A percentile compares a stretch with the other conserved stretches of the same genome.
Evolutionary conservation across 2,329 filamentous ascomycete species (phyloP).

Genomic region (Blastomyces silverae): DNA sequence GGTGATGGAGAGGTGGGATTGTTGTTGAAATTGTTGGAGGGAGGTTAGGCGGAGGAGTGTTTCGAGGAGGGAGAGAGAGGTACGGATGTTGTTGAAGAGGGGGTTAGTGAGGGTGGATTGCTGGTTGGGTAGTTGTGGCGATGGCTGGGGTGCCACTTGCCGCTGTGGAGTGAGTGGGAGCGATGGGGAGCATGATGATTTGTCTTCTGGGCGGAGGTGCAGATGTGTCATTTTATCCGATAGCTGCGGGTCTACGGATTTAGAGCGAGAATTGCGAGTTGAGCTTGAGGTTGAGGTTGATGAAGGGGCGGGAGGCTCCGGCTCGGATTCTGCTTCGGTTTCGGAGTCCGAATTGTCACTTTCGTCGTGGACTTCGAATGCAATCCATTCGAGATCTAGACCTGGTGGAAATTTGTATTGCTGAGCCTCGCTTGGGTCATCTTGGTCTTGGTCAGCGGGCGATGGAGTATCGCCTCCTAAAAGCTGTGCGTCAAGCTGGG

Average conservation of each 20-base stretch:
- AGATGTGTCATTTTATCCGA: constrained; percentile 44
- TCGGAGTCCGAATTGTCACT: constrained; percentile 53
- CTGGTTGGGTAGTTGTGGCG: constrained; percentile 23
- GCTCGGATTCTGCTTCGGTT: constrained; percentile 34
- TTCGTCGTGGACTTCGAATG: constrained; percentile 74
- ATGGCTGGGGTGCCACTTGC: constrained; percentile 43
- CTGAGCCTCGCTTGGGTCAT: constrained; percentile 27
- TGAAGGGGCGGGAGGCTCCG: constrained; percentile 22
- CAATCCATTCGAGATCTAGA: constrained; percentile 84
- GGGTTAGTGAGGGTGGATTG: constrained; percentile 40
- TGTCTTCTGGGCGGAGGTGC: constrained; percentile 31
- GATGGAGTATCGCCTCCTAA: constrained; percentile 22
- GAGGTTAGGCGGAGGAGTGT: constrained; percentile 80
- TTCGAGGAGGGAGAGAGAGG: constrained; percentile 73
- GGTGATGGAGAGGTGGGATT: constrained; percentile 78
- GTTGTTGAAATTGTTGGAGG: constrained; percentile 86
- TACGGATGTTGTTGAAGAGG: constrained; percentile 51
- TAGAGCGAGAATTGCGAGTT: constrained; percentile 21
- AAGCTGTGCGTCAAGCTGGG: constrained; percentile 37
- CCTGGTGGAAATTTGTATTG: constrained; percentile 62
- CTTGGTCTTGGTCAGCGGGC: constrained; percentile 20
- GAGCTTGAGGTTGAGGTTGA: constrained; percentile 16
- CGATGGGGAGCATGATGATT: constrained; percentile 26
- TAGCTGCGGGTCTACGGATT: constrained; percentile 39
- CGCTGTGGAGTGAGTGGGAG: constrained; percentile 32